Evolutionary conservation across 2,329 filamentous ascomycete species (phyloP).

Genomic region (Zymoseptoria brevis): DNA sequence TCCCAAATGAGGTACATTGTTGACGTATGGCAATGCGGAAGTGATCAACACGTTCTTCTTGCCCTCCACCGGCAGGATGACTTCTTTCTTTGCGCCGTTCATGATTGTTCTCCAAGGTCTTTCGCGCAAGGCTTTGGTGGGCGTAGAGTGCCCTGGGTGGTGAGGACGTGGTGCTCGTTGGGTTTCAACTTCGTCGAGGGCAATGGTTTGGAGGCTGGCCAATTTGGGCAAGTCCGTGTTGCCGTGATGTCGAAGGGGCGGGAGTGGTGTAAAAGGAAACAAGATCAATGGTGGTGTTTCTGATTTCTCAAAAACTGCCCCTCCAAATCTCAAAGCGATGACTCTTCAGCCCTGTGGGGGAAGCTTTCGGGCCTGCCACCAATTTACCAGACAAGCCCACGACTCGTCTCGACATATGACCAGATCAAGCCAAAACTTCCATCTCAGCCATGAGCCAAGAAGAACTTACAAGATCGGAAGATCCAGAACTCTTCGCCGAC

Average conservation of each 20-base stretch:
- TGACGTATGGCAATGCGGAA: constrained; percentile 81
- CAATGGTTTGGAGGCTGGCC: neutral
- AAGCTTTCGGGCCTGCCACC: neutral
- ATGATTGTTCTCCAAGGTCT: neutral
- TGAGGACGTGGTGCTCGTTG: neutral
- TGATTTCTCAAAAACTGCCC: neutral
- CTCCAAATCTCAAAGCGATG: neutral
- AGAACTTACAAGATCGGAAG: neutral
- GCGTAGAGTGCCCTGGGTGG: neutral
- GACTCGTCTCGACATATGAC: neutral
- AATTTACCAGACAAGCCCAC: neutral
- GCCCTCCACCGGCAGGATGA: constrained; percentile 42
- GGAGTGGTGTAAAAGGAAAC: neutral
- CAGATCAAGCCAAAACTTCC: neutral
- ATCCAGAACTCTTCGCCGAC: constrained; percentile 40
- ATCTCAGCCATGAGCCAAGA: neutral
- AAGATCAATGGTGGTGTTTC: neutral
- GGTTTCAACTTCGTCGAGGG: neutral
- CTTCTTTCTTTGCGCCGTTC: constrained; percentile 14
- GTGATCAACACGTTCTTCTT: constrained; percentile 87
- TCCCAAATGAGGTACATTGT: constrained; percentile 69
- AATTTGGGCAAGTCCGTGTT: neutral
- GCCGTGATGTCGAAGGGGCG: neutral
- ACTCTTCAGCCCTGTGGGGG: neutral
- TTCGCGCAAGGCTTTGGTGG: neutral